Base-by-base conservation (phyloP, 257 asterid species). In the Gynochthodes officinalis region DNA sequence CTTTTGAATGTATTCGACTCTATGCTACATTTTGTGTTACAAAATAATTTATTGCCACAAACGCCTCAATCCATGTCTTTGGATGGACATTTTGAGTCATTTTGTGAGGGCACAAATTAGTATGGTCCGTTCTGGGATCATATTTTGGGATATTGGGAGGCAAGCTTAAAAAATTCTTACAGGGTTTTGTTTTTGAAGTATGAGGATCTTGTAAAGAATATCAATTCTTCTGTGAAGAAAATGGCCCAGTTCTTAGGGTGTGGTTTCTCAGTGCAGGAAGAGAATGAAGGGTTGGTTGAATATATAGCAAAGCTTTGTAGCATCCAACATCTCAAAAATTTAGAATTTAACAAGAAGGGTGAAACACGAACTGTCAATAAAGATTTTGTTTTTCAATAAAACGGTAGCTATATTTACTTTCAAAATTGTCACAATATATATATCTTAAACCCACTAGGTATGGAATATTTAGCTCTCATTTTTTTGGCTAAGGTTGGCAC, bases 141-240 rank as follows among this genome's bases (percentile, higher is more conserved):
- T 40, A 15, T 19, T 7, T 40, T 42, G 30, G 69, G 32, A 14
- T 64, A 64, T 27, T 64, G 69, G 69, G 32, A 64, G 43, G 69
- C 48, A 25, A 64, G 69, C 69, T 21, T 13, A 40, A 16, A 40
- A 19, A 43, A 13, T 5, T 32, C 28, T 40, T 0, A 15, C 2
- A 40, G 21, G 7, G 50, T 64, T 40, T 18, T 64, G 33, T 64
- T 64, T 27, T 40, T 64, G 35, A 39, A 64, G 52, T 64, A 64
- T 15, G 55, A 65, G 35, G 63, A 57, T 57, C 30, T 57, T 12
- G 11, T 57, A 9, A 57, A 57, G 19, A 16, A 57, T 57, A 57
- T 18, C 18, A 25, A 23, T 25, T 57, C 63, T 2, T 5, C 14
- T 6, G 63, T 57, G 33, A 30, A 10, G 35, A 57, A 57, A 57